Evolutionary conservation across 495 filamentous ascomycete species (phyloP).

Genomic region (Ramalina peruviana): DNA sequence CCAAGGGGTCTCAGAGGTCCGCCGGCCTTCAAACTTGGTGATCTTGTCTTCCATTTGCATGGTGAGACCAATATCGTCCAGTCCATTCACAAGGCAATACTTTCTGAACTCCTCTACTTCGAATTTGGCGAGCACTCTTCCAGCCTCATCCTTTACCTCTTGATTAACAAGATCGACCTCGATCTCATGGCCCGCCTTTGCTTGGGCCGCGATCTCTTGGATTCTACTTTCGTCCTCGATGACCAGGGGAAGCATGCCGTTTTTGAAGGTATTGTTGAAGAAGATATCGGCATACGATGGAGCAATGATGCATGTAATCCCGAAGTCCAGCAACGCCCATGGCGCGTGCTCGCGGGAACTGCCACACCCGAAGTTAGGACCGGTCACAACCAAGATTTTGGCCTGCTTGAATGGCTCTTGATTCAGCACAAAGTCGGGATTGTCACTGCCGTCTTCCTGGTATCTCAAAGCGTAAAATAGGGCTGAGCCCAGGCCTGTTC

Average conservation of each 20-base stretch:
- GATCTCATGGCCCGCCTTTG: slow-evolving; percentile 68
- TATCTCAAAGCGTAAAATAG: slow-evolving; percentile 77
- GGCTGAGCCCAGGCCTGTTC: slow-evolving; percentile 78
- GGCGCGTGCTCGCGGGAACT: slow-evolving; percentile 90
- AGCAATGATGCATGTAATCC: slow-evolving; percentile 86
- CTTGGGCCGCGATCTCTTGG: slow-evolving; percentile 61
- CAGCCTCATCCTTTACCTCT: slow-evolving; percentile 59
- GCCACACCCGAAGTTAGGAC: slow-evolving; percentile 91
- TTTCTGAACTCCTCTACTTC: slow-evolving; percentile 85
- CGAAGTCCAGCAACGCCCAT: slow-evolving; percentile 94
- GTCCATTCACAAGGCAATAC: slow-evolving; percentile 85
- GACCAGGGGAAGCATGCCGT: slow-evolving; percentile 87
- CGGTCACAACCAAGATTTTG: slow-evolving; percentile 89
- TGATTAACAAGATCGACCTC: slow-evolving; percentile 86
- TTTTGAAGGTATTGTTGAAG: slow-evolving; percentile 99
- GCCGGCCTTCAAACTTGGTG: slow-evolving; percentile 60
- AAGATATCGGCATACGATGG: slow-evolving; percentile 94
- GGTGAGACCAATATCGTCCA: slow-evolving; percentile 93
- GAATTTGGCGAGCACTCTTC: slow-evolving; percentile 59
- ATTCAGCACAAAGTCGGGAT: slow-evolving; percentile 79
- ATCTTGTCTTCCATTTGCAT: slow-evolving; percentile 89
- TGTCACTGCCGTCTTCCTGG: slow-evolving; percentile 55
- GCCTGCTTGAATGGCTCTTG: slow-evolving; percentile 69
- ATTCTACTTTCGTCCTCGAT: slow-evolving; percentile 56
- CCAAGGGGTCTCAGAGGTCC: slow-evolving; percentile 75